Conservation (phyloP, 1,284 basidiomycete genomes). For the Ustilago trichophora region DNA sequence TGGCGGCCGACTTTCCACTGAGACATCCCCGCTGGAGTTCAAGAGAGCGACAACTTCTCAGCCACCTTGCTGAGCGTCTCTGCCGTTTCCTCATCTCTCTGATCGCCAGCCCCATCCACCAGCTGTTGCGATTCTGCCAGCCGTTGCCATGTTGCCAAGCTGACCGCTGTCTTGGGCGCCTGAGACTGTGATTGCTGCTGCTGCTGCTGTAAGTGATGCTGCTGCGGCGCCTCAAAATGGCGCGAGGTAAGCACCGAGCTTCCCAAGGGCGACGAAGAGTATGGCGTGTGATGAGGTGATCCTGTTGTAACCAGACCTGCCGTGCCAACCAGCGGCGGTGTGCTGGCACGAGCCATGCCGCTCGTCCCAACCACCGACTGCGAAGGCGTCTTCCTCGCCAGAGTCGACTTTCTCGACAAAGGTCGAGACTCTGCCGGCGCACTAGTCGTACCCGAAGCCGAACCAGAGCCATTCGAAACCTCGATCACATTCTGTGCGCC, state of each 20-base stretch:
- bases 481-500: neutral
- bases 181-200: neutral
- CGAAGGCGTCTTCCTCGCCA: slow-evolving; percentile 24
- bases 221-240: slow-evolving; percentile 24
- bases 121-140: slow-evolving; percentile 12
- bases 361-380: slow-evolving; percentile 1
- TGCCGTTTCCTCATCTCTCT: slow-evolving; percentile 31
- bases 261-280: slow-evolving; percentile 39
- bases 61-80: slow-evolving; percentile 40
- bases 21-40: too few species aligned
- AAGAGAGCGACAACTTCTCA: slow-evolving; percentile 34
- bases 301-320: neutral
- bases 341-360: slow-evolving; percentile 11
- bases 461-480: slow-evolving; percentile 3
- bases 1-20: too few species aligned
- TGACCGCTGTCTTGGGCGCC: slow-evolving; percentile 1
- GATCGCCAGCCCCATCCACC: slow-evolving; percentile 13
- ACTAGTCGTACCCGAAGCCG: slow-evolving; percentile 26
- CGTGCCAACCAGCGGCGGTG: slow-evolving; percentile 12
- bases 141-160: slow-evolving; percentile 5
- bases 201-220: slow-evolving; percentile 1
- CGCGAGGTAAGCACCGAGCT: slow-evolving; percentile 33
- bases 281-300: slow-evolving; percentile 39
- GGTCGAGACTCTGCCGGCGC: slow-evolving; percentile 27
- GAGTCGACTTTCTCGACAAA: slow-evolving; percentile 39